phyloP scores from a whole-genome alignment of 352 stramenopile genomes.

The Pythium volutum region DNA sequence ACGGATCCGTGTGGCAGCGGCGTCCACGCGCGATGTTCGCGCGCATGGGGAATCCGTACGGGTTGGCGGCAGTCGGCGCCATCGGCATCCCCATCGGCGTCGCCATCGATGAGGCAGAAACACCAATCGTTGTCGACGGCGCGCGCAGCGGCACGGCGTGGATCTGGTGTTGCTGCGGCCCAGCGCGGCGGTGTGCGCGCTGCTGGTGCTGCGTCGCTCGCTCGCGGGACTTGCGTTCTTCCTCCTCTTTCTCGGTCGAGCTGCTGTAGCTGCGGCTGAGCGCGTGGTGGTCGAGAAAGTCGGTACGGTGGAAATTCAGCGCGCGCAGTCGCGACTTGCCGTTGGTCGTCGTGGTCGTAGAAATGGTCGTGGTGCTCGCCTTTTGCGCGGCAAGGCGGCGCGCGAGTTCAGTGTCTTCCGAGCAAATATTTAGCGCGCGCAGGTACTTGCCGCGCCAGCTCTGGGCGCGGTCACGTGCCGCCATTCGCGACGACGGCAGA shows the following conservation, averaged over 20 bases:
- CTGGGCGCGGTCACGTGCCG: slow-evolving; percentile 26
- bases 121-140: slow-evolving; percentile 1
- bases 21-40: slow-evolving; percentile 25
- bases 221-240: slow-evolving; percentile 27
- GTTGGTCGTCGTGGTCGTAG: too few relatives aligned
- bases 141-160: slow-evolving; percentile 8
- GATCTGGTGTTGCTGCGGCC: slow-evolving; percentile 4
- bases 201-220: not conserved
- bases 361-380: not conserved
- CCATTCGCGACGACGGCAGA: slow-evolving; percentile 8
- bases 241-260: slow-evolving; percentile 24
- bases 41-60: slow-evolving; percentile 29
- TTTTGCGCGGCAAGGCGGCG: slow-evolving; percentile 12
- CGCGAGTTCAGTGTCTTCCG: slow-evolving; percentile 33
- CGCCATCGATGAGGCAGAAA: too few relatives aligned
- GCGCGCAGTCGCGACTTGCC: slow-evolving; percentile 6
- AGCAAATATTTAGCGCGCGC: slow-evolving; percentile 70
- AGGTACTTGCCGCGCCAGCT: slow-evolving; percentile 80
- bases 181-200: not conserved
- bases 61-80: not conserved
- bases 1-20: slow-evolving; percentile 36
- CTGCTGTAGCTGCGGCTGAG: slow-evolving; percentile 29
- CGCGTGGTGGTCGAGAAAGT: slow-evolving; percentile 10
- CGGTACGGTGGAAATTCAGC: slow-evolving; percentile 15
- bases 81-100: not conserved